Percentiles rank a stretch among this genome's conserved stretches.
phyloP scores from a whole-genome alignment of 2,329 filamentous ascomycete genomes.

The Esteya vermicola region DNA sequence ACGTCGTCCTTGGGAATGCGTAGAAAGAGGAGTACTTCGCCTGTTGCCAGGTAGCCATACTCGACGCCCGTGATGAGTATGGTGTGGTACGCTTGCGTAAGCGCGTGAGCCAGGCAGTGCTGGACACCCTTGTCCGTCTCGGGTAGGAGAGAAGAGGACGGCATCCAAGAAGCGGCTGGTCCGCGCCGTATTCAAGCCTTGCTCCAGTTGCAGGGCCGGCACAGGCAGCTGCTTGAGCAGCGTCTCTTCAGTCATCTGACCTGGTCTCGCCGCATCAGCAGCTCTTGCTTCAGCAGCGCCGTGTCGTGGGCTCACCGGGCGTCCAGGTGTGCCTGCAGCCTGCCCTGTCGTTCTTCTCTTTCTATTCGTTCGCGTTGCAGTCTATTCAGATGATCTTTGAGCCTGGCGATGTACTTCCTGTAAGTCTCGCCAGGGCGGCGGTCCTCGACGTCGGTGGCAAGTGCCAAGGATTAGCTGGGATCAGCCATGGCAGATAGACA shows the following conservation, averaged over 20 bases:
- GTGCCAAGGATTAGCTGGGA: not conserved
- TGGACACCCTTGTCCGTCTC: not conserved
- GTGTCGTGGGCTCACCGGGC: no score
- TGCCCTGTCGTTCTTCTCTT: not conserved
- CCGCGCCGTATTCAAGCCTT: not conserved
- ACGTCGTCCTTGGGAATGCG: slow-evolving; percentile 5
- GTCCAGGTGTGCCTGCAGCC: slow-evolving; percentile 1
- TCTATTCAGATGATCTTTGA: not conserved
- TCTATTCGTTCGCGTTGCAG: not conserved
- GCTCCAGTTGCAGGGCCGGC: not conserved
- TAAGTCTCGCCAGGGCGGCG: not conserved
- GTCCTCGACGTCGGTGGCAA: not conserved
- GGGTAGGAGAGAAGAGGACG: not conserved
- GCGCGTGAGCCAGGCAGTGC: slow-evolving; percentile 2
- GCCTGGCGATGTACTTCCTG: not conserved
- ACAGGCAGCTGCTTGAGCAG: not conserved
- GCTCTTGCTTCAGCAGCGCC: not conserved
- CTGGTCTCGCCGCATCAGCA: not conserved
- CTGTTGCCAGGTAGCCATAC: slow-evolving; percentile 4
- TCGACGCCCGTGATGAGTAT: slow-evolving; percentile 5
- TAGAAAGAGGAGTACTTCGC: slow-evolving; percentile 5
- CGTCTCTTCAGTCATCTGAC: slow-evolving; percentile 1
- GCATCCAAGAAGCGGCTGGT: not conserved
- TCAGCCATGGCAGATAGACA: no score
- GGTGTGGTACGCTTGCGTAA: slow-evolving; percentile 4